phyloP scores from a whole-genome alignment of 208 protist species.

The Sergeia podlipaevii region DNA sequence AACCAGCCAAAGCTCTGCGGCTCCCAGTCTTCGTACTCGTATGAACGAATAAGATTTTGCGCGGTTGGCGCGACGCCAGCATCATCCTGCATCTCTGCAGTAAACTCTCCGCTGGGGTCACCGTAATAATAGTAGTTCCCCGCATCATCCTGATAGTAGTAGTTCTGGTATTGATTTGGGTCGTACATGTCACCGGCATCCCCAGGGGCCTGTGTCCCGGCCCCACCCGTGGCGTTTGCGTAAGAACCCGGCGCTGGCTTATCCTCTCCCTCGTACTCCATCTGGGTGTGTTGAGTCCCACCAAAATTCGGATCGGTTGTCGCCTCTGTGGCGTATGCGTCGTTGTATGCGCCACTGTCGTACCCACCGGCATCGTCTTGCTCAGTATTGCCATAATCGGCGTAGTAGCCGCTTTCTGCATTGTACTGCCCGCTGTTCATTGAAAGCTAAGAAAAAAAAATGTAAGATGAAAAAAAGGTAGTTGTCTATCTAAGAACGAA shows the following conservation, averaged over 20 bases:
- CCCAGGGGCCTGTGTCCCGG: constrained; percentile 18
- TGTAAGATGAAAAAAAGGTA: constrained; percentile 3
- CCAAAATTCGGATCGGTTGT: constrained; percentile 5
- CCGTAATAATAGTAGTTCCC: constrained; percentile 77
- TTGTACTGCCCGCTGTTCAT: neutral
- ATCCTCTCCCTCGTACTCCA: neutral
- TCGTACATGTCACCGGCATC: constrained; percentile 37
- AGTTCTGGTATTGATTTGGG: constrained; percentile 44
- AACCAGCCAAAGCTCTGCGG: constrained; percentile 69
- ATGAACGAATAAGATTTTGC: constrained; percentile 45
- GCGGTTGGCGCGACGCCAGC: constrained; percentile 16
- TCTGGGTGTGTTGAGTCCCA: neutral
- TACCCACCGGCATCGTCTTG: too few relatives aligned
- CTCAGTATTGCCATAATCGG: constrained; percentile 4
- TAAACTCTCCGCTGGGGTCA: constrained; percentile 18
- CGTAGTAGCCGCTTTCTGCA: constrained; percentile 6
- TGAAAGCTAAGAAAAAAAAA: constrained; percentile 5
- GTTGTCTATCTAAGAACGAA: constrained; percentile 9
- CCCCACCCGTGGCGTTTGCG: constrained; percentile 12
- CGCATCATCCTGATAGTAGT: constrained; percentile 74
- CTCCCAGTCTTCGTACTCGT: constrained; percentile 77
- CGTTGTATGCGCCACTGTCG: constrained; percentile 5
- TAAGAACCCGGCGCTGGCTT: neutral
- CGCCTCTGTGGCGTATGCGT: neutral
- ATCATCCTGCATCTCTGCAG: constrained; percentile 19